These are phyloP conservation scores for Dacryopinax spathularia DNA, from an alignment of 768 basidiomycete genomes.

Conservation along the genomic window DNA sequence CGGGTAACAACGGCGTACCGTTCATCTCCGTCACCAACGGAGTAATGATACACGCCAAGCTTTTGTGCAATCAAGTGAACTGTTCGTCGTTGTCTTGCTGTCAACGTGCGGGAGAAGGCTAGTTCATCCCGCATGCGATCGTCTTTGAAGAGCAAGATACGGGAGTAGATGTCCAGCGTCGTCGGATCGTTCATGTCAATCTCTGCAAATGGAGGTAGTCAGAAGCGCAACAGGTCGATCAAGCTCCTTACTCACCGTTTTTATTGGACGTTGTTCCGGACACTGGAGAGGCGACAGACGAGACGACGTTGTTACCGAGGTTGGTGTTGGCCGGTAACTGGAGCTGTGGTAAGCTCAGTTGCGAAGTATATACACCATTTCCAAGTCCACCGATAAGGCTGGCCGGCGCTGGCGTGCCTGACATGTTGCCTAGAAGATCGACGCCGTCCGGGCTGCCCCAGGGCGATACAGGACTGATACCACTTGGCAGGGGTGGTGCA, in stretches of 20 bases:
- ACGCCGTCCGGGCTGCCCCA: conserved; percentile 2
- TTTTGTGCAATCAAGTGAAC: conserved; percentile 96
- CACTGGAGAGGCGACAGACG: conserved; percentile 26
- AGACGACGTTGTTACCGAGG: not conserved
- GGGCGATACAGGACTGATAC: conserved; percentile 2
- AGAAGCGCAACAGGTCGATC: not conserved
- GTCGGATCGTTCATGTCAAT: conserved; percentile 92
- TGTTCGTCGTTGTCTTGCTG: conserved; percentile 72
- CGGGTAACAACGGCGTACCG: conserved; percentile 89
- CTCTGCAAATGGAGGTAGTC: conserved; percentile 38
- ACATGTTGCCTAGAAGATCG: not conserved
- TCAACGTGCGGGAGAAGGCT: conserved; percentile 80
- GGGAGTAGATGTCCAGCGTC: conserved; percentile 92
- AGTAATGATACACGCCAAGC: conserved; percentile 88
- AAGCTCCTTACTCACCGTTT: not conserved
- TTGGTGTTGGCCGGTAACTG: not conserved
- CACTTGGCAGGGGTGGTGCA: conserved; percentile 1
- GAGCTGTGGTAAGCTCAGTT: not conserved
- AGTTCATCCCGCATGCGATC: conserved; percentile 95
- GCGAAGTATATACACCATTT: not conserved
- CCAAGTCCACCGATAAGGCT: not conserved
- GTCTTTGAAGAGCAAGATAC: conserved; percentile 92
- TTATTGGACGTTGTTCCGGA: conserved; percentile 57
- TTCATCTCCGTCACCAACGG: conserved; percentile 83
- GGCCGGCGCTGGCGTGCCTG: not conserved